Conservation (phyloP, 192 early-diverging fungal species). For the Podochytrium sp. region DNA sequence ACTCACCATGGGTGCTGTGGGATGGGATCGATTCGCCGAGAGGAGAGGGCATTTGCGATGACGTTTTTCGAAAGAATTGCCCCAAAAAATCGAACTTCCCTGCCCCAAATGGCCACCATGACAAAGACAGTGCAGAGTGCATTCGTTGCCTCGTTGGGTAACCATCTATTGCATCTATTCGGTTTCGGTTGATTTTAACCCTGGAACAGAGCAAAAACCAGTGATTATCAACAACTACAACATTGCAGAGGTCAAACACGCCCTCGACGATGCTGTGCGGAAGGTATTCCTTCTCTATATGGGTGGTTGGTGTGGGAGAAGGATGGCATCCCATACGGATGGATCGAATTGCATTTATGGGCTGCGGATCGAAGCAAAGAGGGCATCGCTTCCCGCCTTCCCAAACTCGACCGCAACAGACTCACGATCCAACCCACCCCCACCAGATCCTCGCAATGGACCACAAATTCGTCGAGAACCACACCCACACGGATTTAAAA, state of each 20-base stretch:
- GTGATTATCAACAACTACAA: slow-evolving; percentile 44
- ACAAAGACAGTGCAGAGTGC: neutral
- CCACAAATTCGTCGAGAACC: slow-evolving; percentile 58
- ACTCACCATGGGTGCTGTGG: slow-evolving; percentile 6
- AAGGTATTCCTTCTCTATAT: slow-evolving; percentile 36
- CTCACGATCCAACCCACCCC: too few species aligned
- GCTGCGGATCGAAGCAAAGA: too few species aligned
- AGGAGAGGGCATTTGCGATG: neutral
- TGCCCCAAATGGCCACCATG: neutral
- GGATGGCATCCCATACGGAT: too few species aligned
- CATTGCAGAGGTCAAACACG: slow-evolving; percentile 48
- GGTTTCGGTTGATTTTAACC: neutral
- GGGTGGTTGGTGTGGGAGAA: too few species aligned
- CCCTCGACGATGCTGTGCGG: slow-evolving; percentile 45
- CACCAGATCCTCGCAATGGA: slow-evolving; percentile 47
- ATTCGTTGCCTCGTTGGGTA: neutral
- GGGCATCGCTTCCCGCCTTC: too few species aligned
- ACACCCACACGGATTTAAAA: slow-evolving; percentile 81
- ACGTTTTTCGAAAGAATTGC: neutral
- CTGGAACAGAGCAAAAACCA: slow-evolving; percentile 25
- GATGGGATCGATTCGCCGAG: slow-evolving; percentile 77
- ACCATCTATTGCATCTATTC: neutral
- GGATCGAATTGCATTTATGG: too few species aligned
- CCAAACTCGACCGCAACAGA: too few species aligned
- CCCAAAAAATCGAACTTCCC: too few species aligned